Base-by-base conservation (phyloP, 495 filamentous ascomycete genomes). In the Niebla homalea region DNA sequence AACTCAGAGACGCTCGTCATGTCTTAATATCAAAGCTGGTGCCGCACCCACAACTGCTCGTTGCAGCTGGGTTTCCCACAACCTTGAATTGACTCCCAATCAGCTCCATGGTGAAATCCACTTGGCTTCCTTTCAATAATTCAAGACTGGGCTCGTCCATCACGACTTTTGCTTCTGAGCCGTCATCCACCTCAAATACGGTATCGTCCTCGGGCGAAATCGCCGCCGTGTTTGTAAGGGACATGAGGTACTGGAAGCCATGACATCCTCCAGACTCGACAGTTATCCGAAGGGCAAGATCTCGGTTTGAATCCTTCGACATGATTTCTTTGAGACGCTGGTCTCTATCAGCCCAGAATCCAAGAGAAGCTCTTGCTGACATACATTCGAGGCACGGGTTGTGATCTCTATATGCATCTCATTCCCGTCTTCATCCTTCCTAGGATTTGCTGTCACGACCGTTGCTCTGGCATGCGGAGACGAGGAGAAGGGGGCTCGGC, bases 21-120 rank as follows among this genome's bases (percentile, higher is more conserved):
- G 66, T 62, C 62, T 84, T 85, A 57, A 97, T 87, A 71, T 98
- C 92, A 67, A 98, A 98, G 63, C 92, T 97, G 16, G 92, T 95
- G 20, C 92, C 92, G 70, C 93, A 98, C 0, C 92, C 92, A 74
- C 92, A 98, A 64, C 85, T 95, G 68, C 89, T 95, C 37, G 80
- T 85, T 10, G 93, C 92, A 23, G 78, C 65, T 0, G 93, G 92
- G 60, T 94, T 97, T 59, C 89, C 87, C 46, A 89, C 83, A 61
- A 96, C 87, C 74, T 89, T 94, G 65, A 98, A 98, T 69, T 97
- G 89, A 54, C 87, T 94, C 29, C 93, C 92, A 66, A 98, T 98
- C 65, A 98, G 65, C 71, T 97, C 92, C 74, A 86, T 92, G 0
- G 88, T 94, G 67, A 85, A 98, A 60, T 97, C 93, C 16, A 98